Conservation (phyloP, 2,329 filamentous ascomycete species). For the Colletotrichum tropicicola region DNA sequence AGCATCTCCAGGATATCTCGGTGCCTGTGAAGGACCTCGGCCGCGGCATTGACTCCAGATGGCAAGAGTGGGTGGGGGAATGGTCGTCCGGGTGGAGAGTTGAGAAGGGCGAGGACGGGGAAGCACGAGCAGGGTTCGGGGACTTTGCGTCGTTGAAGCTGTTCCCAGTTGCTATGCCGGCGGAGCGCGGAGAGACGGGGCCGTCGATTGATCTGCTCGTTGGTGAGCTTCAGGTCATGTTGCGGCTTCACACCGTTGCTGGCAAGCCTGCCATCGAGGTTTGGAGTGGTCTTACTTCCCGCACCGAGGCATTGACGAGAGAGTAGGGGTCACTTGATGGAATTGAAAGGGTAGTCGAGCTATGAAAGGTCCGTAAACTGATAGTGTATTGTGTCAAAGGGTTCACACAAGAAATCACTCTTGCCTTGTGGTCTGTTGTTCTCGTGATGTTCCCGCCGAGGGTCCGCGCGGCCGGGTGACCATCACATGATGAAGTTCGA, state of each 20-base stretch:
- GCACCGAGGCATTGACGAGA: neutral
- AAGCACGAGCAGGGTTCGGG: neutral
- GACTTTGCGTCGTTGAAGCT: neutral
- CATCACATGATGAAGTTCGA: too few relatives aligned
- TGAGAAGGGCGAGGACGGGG: neutral
- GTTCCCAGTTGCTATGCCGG: neutral
- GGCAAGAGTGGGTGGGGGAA: constrained; percentile 7
- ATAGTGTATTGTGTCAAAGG: too few relatives aligned
- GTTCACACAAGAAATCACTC: too few relatives aligned
- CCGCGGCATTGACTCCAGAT: neutral
- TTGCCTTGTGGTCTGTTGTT: too few relatives aligned
- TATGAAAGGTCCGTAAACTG: too few relatives aligned
- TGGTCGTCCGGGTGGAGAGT: constrained; percentile 6
- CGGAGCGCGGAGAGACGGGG: neutral
- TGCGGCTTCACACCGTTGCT: neutral
- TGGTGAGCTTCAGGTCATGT: neutral
- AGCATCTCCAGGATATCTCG: neutral
- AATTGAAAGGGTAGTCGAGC: too few relatives aligned
- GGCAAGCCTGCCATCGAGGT: neutral
- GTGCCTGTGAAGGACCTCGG: neutral
- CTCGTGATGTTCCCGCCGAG: too few relatives aligned
- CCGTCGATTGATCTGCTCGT: constrained; percentile 11
- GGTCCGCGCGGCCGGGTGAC: too few relatives aligned
- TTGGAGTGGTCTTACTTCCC: constrained; percentile 6
- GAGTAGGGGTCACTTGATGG: neutral